Conservation (phyloP, 192 early-diverging fungal genomes). For the Thamnidium elegans region DNA sequence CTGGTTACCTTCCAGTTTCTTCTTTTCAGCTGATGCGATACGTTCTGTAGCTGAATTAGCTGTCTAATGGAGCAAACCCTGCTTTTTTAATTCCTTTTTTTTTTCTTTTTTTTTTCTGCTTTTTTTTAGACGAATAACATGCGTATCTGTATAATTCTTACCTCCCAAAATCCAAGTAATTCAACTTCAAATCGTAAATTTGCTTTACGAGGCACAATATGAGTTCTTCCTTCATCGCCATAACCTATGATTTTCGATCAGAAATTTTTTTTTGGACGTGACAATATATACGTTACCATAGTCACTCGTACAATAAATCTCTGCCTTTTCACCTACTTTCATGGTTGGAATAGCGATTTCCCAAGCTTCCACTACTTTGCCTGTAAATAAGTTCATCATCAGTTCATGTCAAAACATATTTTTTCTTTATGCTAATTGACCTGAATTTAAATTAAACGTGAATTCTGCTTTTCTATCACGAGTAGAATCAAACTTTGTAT, state of each 20-base stretch:
- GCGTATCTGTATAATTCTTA: constrained; percentile 3
- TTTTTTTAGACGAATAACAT: too few relatives aligned
- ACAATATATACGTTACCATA: constrained; percentile 29
- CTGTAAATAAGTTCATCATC: constrained; percentile 1
- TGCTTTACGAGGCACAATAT: constrained; percentile 38
- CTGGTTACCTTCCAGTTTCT: constrained; percentile 43
- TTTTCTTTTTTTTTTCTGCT: neutral
- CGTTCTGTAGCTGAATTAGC: constrained; percentile 35
- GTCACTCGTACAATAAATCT: constrained; percentile 36
- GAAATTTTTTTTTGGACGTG: neutral
- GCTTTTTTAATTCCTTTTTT: neutral
- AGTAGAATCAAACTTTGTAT: constrained; percentile 36
- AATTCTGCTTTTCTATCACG: constrained; percentile 32
- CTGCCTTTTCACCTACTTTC: constrained; percentile 42
- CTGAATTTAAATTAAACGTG: constrained; percentile 36
- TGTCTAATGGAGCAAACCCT: constrained; percentile 8
- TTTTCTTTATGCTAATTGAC: constrained; percentile 20
- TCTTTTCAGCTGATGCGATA: constrained; percentile 31
- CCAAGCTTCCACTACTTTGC: constrained; percentile 42
- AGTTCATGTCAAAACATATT: too few relatives aligned
- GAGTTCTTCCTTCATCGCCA: constrained; percentile 31
- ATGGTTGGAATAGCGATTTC: constrained; percentile 41
- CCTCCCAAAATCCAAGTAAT: constrained; percentile 38
- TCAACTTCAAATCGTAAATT: constrained; percentile 43
- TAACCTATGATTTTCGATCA: constrained; percentile 34